Evolutionary conservation across 108 stramenopile species (phyloP).

Genomic region (Chaetoceros muelleri): DNA sequence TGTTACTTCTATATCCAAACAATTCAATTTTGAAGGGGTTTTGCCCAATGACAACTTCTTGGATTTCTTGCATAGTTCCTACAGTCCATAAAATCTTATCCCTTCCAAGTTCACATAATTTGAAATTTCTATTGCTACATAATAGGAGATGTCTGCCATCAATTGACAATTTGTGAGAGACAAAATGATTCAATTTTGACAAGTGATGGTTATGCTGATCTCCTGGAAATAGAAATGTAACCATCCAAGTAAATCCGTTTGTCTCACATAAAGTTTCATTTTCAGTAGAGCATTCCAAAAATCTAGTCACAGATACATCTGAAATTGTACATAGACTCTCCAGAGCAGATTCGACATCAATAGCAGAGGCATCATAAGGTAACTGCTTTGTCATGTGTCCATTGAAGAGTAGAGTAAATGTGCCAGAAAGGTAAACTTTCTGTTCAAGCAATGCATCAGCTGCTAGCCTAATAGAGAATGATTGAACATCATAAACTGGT

Average conservation of each 20-base stretch:
- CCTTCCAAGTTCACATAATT: background rate
- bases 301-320: slow-evolving; percentile 41
- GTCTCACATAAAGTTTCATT: slow-evolving; percentile 20
- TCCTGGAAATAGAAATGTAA: slow-evolving; percentile 29
- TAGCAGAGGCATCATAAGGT: slow-evolving; percentile 42
- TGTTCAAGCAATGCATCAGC: slow-evolving; percentile 7
- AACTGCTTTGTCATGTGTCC: slow-evolving; percentile 54
- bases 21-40: no score
- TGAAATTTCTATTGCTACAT: background rate
- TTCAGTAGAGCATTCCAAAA: slow-evolving; percentile 28
- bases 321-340: slow-evolving; percentile 50
- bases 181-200: no score
- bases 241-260: slow-evolving; percentile 46
- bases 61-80: no score
- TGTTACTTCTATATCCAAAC: no score
- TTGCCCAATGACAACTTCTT: no score
- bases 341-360: slow-evolving; percentile 41
- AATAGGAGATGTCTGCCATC: background rate
- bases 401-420: slow-evolving; percentile 55
- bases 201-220: no score
- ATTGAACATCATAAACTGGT: slow-evolving; percentile 44
- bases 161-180: background rate
- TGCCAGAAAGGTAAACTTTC: slow-evolving; percentile 34
- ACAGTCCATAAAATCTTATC: no score
- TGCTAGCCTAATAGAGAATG: slow-evolving; percentile 40